Evolutionary conservation across 2,329 filamentous ascomycete genomes (phyloP), one percentile per base, ranked within the genome.

Genomic region (Stagonosporopsis rhizophila): DNA sequence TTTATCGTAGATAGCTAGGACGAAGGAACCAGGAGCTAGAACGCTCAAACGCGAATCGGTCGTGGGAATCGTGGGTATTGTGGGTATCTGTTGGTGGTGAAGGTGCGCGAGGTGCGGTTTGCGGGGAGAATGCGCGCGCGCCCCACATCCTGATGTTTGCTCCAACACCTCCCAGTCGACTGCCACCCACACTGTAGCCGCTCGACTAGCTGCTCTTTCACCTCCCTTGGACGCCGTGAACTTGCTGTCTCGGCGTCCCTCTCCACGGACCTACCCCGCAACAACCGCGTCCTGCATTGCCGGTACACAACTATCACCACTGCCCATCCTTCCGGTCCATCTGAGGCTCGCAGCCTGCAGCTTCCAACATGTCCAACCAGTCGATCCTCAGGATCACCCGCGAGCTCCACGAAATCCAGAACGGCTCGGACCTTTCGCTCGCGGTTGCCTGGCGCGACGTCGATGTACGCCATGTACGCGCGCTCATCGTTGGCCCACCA

Each of bases 401-500:
- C 81, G 94, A 97, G 80, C 84, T 97, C 64, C 86, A 87, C 69
- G 90, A 95, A 66, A 87, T 97, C 56, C 91, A 96, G 75, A 89
- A 89, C 74, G 89, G 86, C 61, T 85, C 87, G 19, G 93, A 97
- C 76, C 82, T 97, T 30, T 96, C 93, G 27, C 85, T 98, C 61
- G 91, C 91, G 11, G 92, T 97, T 44, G 90, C 91, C 53, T 96
- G 90, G 73, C 85, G 90, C 47, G 95, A 98, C 77, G 84, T 87
- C 65, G 92, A 99, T 75, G 91, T 98, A 58, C 89, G 93, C 52
- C 89, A 91, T 73, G 89, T 98, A 45, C 89, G 87, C 72, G 92
- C 93, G 44, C 77, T 98, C 61, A 94, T 98, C 68, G 87, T 98
- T 64, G 95, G 95, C 0, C 94, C 95, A 22, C 92, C 94, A 62